These are phyloP conservation scores for Vitis hybrid DNA, from an alignment of 177 flowering plant genomes.

Conservation along the genomic window DNA sequence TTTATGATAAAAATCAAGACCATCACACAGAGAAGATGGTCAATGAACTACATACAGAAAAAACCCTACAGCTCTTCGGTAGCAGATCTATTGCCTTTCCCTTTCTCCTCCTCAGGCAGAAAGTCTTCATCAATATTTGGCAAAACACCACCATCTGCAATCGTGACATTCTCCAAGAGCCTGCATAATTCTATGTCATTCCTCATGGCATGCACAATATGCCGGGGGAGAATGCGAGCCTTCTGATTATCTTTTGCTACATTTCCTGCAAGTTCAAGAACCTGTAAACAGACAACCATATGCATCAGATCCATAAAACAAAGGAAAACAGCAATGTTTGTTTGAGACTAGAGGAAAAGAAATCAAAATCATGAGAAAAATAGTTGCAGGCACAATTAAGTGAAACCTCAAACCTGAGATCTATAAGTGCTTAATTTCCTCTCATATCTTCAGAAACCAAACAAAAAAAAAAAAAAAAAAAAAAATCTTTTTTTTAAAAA, in stretches of 20 bases:
- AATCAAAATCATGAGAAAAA: too few species aligned
- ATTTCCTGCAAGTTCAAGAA: slow-evolving; percentile 65
- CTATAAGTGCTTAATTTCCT: too few species aligned
- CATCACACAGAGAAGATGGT: background rate
- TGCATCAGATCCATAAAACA: background rate
- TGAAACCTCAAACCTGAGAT: too few species aligned
- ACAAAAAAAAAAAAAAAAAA: too few species aligned
- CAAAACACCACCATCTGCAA: slow-evolving; percentile 55
- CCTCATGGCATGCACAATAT: slow-evolving; percentile 61
- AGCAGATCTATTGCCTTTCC: slow-evolving; percentile 50
- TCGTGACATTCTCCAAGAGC: slow-evolving; percentile 53
- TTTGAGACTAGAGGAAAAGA: too few species aligned
- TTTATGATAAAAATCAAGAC: background rate
- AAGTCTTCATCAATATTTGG: slow-evolving; percentile 52
- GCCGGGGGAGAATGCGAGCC: slow-evolving; percentile 57
- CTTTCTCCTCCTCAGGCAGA: slow-evolving; percentile 53
- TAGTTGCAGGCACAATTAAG: too few species aligned
- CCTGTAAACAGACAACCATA: slow-evolving; percentile 22
- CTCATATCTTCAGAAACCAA: too few species aligned
- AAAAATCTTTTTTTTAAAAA: too few species aligned
- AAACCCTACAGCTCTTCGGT: slow-evolving; percentile 47
- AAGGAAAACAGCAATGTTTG: too few species aligned
- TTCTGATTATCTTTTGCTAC: slow-evolving; percentile 69
- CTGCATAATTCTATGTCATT: slow-evolving; percentile 64
- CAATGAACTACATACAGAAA: background rate